These are phyloP conservation scores for Hammondia hammondi DNA, from an alignment of 169 alveolate species.

Conservation along the genomic window DNA sequence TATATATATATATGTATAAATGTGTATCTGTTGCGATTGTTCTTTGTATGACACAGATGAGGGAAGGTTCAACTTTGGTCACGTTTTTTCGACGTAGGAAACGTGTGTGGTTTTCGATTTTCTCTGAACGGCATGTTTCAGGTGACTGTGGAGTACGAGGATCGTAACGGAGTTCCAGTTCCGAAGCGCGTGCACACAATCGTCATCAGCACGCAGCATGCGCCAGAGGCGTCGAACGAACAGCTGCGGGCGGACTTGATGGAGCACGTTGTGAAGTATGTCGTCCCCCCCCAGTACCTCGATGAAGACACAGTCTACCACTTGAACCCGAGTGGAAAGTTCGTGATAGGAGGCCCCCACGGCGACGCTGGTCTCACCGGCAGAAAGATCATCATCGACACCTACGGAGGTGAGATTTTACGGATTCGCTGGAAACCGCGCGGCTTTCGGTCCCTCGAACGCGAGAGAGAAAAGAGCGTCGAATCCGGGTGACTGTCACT, in stretches of 20 bases:
- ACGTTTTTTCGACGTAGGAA: not conserved
- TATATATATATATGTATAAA: not conserved
- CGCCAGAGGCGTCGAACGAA: slow-evolving; percentile 71
- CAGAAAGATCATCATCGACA: slow-evolving; percentile 97
- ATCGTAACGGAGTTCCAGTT: slow-evolving; percentile 84
- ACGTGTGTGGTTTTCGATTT: not conserved
- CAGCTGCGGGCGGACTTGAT: slow-evolving; percentile 80
- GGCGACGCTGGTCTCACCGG: slow-evolving; percentile 97
- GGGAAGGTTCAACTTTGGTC: too few species aligned
- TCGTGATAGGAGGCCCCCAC: slow-evolving; percentile 99
- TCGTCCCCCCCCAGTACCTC: slow-evolving; percentile 92
- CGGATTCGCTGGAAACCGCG: too few species aligned
- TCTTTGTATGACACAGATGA: too few species aligned
- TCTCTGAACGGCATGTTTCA: not conserved
- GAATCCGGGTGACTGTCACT: too few species aligned
- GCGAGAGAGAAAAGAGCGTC: too few species aligned
- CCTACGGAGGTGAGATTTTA: slow-evolving; percentile 97
- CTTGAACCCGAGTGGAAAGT: slow-evolving; percentile 96
- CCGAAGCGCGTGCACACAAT: slow-evolving; percentile 94
- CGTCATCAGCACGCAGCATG: slow-evolving; percentile 93
- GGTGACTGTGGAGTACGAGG: slow-evolving; percentile 90
- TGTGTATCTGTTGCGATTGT: not conserved
- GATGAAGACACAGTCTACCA: slow-evolving; percentile 94
- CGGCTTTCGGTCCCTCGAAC: too few species aligned
- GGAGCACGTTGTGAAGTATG: slow-evolving; percentile 93